These are phyloP conservation scores for Bolboschoenoplectus hybrid DNA, from an alignment of 202 grass and related monocot genomes.

Conservation along the genomic window DNA sequence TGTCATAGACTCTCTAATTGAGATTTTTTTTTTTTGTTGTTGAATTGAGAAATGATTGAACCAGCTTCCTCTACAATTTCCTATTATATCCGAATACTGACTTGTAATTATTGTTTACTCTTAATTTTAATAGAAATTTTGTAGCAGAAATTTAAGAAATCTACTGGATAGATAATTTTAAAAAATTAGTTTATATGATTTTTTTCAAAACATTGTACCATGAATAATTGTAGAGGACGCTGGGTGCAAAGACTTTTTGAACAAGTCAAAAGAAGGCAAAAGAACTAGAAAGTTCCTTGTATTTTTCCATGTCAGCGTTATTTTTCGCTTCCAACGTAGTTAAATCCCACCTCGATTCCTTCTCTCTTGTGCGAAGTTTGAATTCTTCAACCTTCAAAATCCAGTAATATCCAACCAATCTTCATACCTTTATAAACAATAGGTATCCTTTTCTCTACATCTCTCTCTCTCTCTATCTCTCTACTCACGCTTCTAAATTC, in stretches of 20 bases:
- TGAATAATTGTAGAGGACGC: not conserved
- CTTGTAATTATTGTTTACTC: too few species aligned
- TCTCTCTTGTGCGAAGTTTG: constrained; percentile 18
- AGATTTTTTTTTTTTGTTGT: not conserved
- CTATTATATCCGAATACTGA: not conserved
- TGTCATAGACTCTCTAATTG: not conserved
- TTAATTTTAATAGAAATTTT: too few species aligned
- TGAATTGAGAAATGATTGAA: not conserved
- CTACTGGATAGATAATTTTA: not conserved
- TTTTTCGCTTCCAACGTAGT: not conserved
- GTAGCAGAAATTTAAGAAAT: too few species aligned
- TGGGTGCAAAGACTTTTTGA: not conserved
- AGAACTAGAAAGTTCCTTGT: not conserved
- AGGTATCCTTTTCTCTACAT: not conserved
- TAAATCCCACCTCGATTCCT: not conserved
- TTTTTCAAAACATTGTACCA: not conserved
- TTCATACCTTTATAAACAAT: not conserved
- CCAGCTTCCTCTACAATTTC: not conserved
- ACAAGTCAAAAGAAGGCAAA: not conserved
- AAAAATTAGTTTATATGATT: not conserved
- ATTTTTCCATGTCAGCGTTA: constrained; percentile 39
- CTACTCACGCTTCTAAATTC: constrained; percentile 20
- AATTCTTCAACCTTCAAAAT: constrained; percentile 24
- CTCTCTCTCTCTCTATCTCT: not conserved
- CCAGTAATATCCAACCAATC: constrained; percentile 15